Base-by-base conservation (phyloP, 345 rosid genomes). In the Dimocarpus longan region DNA sequence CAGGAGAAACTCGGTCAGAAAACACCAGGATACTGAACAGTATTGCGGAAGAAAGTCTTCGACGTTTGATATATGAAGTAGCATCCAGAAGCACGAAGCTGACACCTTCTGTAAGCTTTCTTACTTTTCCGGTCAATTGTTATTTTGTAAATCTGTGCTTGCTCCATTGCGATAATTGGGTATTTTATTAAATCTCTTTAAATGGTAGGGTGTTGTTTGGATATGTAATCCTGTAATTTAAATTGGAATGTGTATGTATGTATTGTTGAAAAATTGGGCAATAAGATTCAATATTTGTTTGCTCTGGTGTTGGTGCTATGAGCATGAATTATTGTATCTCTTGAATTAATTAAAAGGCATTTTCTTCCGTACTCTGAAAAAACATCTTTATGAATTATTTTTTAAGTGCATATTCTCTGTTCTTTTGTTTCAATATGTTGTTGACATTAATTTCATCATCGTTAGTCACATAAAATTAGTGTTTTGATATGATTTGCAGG, bases 81-180 rank as follows among this genome's bases (percentile, higher is more conserved):
- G 95, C 98, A 80, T 89, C 98, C 73, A 85, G 82, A 84, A 93
- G 91, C 83, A 76, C 95, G 21, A 93, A 92, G 84, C 76, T 93
- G 82, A 89, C 97, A 63, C 98, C 97, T 73, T 92, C 93, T 0
- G 99, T 93, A 71, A 88, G 92, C 69, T 43, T 5, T 65, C 54
- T 54, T 42, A 46, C 1, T 63, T 32, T 43, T 48, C 70, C 43
- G 69, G 44, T 43, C 15, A 22, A 32, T 69, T 26, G 10, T 54
- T 43, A 60, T 37, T 80, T 70, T 65, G 65, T 52, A 54, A 26
- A 75, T 15, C 56, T 26, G 21, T 44, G 9, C 10, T 67, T 52
- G 21, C 13, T 40, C 77, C 70, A 66, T 18, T 46, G 21, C 28
- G 52, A 18, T 71, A 22, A 8, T 40, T 68, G 73, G 43, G 43